Base-by-base conservation (phyloP, 2,329 filamentous ascomycete species). In the Xylaria arbuscula region DNA sequence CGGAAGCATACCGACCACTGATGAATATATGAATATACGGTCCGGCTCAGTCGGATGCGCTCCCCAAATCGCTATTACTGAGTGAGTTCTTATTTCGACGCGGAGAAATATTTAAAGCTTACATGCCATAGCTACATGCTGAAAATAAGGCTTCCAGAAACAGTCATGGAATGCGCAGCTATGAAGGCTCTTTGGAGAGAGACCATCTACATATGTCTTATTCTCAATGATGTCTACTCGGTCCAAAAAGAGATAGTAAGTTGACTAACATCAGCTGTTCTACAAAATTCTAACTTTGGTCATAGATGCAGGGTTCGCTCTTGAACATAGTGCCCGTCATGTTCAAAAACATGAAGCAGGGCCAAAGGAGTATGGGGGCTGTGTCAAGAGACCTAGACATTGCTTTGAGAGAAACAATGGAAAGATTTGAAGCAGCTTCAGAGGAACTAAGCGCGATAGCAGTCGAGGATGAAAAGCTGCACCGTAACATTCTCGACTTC, bases 231-330 rank as follows among this genome's bases (percentile, higher is more conserved):
- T 42, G 62, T 76, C 34, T 75, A 76, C 51, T 76, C 75, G 0
- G 72, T 71, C 2, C 74, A 76, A 63, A 76, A 76, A 61, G 75
- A 76, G 68, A 76, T 76, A 56, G 75, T 73, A 72, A 73, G 74
- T 64, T 24, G 1, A 17, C 15, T 3, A 4, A 10, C 13, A 11
- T n/a, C 11, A 19, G 6, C 7, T 4, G 1, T 4, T 47, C 11
- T 2, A 2, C 24, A 36, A 22, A 51, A 3, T 1, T 36, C 45
- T 66, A 63, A 67, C 56, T 5, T 5, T 17, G 24, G 10, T 34
- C 34, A 2, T 47, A 76, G 75, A 56, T 68, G 2, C 75, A 76
- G 65, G 72, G 68, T 45, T 76, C 75, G 7, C 71, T 76, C 1
- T 64, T 76, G 32, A 76, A 76, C 47, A 57, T 76, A 22, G 73